Base-by-base conservation (phyloP, 2,329 filamentous ascomycete genomes). In the Pseudopyrenochaeta lycopersici region DNA sequence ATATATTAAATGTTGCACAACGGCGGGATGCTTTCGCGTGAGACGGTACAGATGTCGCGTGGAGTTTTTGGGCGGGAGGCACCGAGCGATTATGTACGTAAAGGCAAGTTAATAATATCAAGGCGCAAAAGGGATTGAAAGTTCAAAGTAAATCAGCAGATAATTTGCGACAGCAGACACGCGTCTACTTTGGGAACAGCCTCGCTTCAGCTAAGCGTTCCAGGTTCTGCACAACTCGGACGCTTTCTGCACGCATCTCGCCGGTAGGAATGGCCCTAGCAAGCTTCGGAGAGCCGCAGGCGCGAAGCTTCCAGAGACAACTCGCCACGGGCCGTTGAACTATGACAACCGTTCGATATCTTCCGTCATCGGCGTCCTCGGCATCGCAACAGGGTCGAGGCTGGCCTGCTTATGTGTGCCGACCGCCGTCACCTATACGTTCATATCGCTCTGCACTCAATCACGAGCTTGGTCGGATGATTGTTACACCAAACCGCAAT, bases 121-220 rank as follows among this genome's bases (percentile, higher is more conserved):
- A 47, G 46, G 48, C 21, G 31, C 27, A 39, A 35, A 14, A 33
- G 29, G 43, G 38, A 29, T 38, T 36, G 35, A 41, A 56, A 46
- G 56, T 46, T 43, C 41, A 31, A n/a, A 43, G 35, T 44, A 48
- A 59, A 67, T 69, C 62, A 72, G 65, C 64, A 68, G 64, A 69
- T 63, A 62, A 60, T 64, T 67, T 68, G 62, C 60, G 54, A 68
- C 60, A 63, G 51, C 69, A 64, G 63, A 64, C 55, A 55, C 59
- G 57, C 48, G 39, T 47, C 62, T 60, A 42, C 35, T 49, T 56
- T 48, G 33, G 65, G 62, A 41, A 61, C 70, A 71, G 66, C 55
- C 56, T 45, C 39, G 46, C 48, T 39, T 46, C 29, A 51, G 47
- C 36, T 54, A 52, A 54, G 49, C 52, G 49, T 54, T 33, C 39